Base-by-base conservation (phyloP, 1,284 basidiomycete species). In the Pseudozyma sp. region DNA sequence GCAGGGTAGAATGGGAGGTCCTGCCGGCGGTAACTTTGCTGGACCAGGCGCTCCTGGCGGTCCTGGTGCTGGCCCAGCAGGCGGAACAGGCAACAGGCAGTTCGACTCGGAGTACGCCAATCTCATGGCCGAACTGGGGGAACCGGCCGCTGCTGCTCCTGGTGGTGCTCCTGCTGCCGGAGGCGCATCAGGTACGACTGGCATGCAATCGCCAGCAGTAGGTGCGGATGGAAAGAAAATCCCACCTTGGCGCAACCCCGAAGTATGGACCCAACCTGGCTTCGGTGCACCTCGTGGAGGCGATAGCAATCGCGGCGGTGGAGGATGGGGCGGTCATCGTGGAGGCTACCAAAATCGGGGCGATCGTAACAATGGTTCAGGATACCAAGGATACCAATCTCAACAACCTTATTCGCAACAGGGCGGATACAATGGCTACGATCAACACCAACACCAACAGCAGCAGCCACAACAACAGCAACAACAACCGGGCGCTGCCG, bases 71-170 rank as follows among this genome's bases (percentile, higher is more conserved):
- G 21, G 39, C 5, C 44, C 50, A 9, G 38, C 25, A 12, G 66
- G 80, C 19, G 85, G 82, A 40, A 77, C 68, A 11, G 71, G 70
- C 18, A 73, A 64, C 19, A 52, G 83, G 80, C 58, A 83, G 79
- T 97, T 98, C 87, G 96, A 99, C 86, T 95, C 94, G 16, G 97
- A 99, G 87, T 99, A 98, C 81, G 93, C 94, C 34, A 94, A 90
- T 78, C 88, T 99, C 75, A 97, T 99, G 96, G 95, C 94, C 43
- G 97, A 99, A 87, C 89, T 99, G 39, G 97, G 97, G 62, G 97
- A 99, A 87, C 89, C 89, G 54, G 89, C 88, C 66, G 89, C 70
- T 5, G 76, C 65, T 14, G 59, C 42, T 31, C 43, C 52, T 13
- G 51, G 21, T 21, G 51, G 40, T 25, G 21, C 40, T 25, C 45